Conservation (phyloP, 257 asterid genomes). For the Solanum bulbocastanum region DNA sequence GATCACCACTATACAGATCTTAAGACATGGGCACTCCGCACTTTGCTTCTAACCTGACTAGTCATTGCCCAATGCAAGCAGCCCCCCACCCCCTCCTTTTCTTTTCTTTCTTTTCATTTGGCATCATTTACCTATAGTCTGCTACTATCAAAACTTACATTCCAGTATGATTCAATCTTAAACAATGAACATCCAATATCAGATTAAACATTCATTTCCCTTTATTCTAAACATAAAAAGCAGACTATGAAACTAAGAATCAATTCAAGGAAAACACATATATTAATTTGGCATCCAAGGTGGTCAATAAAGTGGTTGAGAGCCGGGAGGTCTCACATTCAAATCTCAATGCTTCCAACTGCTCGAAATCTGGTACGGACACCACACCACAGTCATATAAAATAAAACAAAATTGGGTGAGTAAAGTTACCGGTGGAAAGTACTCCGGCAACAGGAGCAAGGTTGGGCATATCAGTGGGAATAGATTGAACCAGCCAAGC, state of each 20-base stretch:
- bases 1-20: not conserved
- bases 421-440: constrained; percentile 51
- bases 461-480: constrained; percentile 76
- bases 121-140: not conserved
- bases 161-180: not conserved
- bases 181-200: not conserved
- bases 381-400: too few relatives aligned
- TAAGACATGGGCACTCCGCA: not conserved
- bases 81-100: not conserved
- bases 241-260: not conserved
- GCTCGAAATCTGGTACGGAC: too few relatives aligned
- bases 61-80: not conserved
- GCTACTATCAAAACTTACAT: not conserved
- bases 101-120: not conserved
- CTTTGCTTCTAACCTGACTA: not conserved
- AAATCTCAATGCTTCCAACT: too few relatives aligned
- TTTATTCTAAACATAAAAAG: not conserved
- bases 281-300: not conserved
- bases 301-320: too few relatives aligned
- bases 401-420: not conserved
- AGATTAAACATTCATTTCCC: not conserved
- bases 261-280: not conserved
- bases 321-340: not conserved
- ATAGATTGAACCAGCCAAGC: constrained; percentile 86
- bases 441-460: constrained; percentile 54